These are phyloP conservation scores for Phytopythium sindhum DNA, from an alignment of 352 stramenopile genomes.

Conservation along the genomic window DNA sequence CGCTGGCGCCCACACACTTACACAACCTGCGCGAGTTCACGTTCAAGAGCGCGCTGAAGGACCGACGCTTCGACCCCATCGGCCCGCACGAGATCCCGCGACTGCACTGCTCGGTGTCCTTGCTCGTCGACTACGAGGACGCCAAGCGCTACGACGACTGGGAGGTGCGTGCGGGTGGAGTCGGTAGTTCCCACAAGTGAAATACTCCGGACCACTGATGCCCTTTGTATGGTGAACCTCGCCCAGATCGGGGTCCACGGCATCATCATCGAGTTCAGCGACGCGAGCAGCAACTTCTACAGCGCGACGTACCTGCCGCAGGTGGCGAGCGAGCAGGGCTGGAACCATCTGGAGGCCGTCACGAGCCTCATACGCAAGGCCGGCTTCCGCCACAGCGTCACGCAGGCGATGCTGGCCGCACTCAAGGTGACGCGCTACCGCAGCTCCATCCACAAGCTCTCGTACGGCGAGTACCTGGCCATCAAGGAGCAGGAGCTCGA, in stretches of 20 bases:
- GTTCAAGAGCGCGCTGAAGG: constrained; percentile 78
- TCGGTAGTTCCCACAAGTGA: too few species aligned
- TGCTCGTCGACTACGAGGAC: constrained; percentile 81
- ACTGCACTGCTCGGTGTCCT: constrained; percentile 74
- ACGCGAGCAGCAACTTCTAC: constrained; percentile 44
- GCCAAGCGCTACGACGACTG: constrained; percentile 76
- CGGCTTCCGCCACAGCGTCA: constrained; percentile 60
- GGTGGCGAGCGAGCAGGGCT: constrained; percentile 71
- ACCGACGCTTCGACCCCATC: constrained; percentile 78
- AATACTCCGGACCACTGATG: neutral
- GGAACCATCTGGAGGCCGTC: constrained; percentile 66
- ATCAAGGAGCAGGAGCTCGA: constrained; percentile 36
- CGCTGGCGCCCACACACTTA: constrained; percentile 58
- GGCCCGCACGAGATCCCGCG: constrained; percentile 54
- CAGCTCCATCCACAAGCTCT: constrained; percentile 80
- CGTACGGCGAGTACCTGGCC: constrained; percentile 74
- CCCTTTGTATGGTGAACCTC: neutral
- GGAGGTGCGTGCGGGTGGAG: constrained; percentile 34
- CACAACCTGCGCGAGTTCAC: constrained; percentile 75
- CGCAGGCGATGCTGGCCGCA: constrained; percentile 43
- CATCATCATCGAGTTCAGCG: constrained; percentile 79
- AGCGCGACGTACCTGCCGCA: constrained; percentile 79
- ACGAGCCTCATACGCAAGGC: constrained; percentile 80
- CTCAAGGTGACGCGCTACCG: constrained; percentile 80
- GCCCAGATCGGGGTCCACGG: constrained; percentile 61